A percentile compares a stretch with the other conserved stretches of the same genome.
phyloP scores from a whole-genome alignment of 257 asterid genomes.

The Forsythia viridissima region DNA sequence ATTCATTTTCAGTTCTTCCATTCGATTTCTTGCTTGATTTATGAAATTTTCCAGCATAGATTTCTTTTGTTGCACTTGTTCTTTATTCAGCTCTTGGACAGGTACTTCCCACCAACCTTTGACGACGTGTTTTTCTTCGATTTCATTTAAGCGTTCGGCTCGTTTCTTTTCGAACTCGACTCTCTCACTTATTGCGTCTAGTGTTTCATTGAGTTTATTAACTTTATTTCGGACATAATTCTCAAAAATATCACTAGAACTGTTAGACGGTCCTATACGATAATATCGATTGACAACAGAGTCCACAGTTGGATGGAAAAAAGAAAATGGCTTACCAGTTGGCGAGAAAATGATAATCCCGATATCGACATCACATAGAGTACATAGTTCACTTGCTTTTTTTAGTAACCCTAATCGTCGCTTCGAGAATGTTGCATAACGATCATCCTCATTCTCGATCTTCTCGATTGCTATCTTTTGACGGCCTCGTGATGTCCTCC shows the following conservation, averaged over 20 bases:
- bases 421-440: slow-evolving; percentile 34
- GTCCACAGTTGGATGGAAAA: slow-evolving; percentile 42
- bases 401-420: slow-evolving; percentile 30
- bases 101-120: slow-evolving; percentile 13
- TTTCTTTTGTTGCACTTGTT: slow-evolving; percentile 3
- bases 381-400: slow-evolving; percentile 37
- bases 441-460: slow-evolving; percentile 19
- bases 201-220: slow-evolving; percentile 15
- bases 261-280: background rate
- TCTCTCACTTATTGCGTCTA: background rate
- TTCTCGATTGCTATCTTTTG: slow-evolving; percentile 31
- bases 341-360: slow-evolving; percentile 39
- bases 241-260: slow-evolving; percentile 18
- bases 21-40: background rate
- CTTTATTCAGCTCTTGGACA: background rate
- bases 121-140: background rate
- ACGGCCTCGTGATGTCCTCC: slow-evolving; percentile 29
- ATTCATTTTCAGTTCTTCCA: background rate
- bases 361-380: slow-evolving; percentile 29
- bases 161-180: slow-evolving; percentile 24
- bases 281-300: background rate
- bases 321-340: slow-evolving; percentile 45
- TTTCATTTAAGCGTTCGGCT: background rate
- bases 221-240: slow-evolving; percentile 25
- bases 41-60: background rate